These are phyloP conservation scores for Sugiyamaella neomexicana DNA, from an alignment of 1,139 yeast genomes.

Conservation along the genomic window DNA sequence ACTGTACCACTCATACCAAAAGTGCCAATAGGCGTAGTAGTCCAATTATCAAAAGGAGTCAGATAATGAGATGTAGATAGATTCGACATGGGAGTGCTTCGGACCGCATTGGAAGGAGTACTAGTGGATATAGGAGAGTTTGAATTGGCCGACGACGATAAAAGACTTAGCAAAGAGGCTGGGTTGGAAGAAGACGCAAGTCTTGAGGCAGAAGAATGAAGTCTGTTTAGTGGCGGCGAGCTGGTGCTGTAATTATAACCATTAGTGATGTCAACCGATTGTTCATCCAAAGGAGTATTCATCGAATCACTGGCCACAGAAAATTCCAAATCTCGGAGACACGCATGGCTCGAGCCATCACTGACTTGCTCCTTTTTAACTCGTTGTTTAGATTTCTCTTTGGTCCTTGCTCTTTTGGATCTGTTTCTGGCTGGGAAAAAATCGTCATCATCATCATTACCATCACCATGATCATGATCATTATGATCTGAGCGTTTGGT, in stretches of 20 bases:
- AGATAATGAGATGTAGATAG: conserved; percentile 5
- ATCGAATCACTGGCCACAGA: neutral
- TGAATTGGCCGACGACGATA: neutral
- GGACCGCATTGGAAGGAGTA: neutral
- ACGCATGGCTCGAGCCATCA: neutral
- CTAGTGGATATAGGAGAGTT: neutral
- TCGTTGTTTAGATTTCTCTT: no score
- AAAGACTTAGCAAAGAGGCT: neutral
- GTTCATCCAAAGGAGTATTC: neutral
- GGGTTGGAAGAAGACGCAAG: neutral
- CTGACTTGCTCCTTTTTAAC: no score
- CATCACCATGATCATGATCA: neutral
- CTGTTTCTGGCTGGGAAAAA: no score
- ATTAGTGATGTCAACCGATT: conserved; percentile 3
- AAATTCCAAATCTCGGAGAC: neutral
- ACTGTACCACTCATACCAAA: conserved; percentile 4
- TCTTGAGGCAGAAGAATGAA: neutral
- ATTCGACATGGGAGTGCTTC: neutral
- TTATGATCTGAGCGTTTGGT: neutral
- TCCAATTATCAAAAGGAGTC: conserved; percentile 9
- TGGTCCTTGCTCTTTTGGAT: no score
- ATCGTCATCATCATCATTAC: no score
- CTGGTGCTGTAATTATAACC: conserved; percentile 1
- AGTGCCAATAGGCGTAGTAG: conserved; percentile 4
- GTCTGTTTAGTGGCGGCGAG: neutral